Percentiles rank a stretch among this genome's conserved stretches.
Evolutionary conservation across 1,139 yeast species (phyloP).

Genomic region (Suhomyces atakaporum): DNA sequence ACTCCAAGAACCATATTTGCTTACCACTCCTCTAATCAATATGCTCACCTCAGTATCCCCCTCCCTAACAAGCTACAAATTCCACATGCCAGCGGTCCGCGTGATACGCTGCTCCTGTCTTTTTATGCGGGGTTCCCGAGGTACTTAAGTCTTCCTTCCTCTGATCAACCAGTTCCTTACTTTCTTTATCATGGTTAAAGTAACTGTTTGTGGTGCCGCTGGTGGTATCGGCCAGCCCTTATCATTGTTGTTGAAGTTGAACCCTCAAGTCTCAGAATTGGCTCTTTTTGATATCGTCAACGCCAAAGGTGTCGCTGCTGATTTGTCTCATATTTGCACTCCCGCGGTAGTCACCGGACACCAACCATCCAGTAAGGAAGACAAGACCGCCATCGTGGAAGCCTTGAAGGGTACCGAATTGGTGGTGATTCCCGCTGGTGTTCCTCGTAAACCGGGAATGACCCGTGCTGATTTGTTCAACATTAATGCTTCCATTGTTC

Average conservation of each 20-base stretch:
- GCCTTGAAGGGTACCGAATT: slow-evolving; percentile 60
- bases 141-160: neutral
- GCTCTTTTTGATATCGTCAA: slow-evolving; percentile 68
- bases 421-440: slow-evolving; percentile 80
- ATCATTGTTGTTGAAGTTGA: slow-evolving; percentile 62
- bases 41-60: no score
- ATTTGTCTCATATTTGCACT: slow-evolving; percentile 69
- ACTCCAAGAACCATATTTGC: no score
- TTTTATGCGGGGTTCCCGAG: slow-evolving; percentile 8
- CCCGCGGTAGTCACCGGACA: slow-evolving; percentile 57
- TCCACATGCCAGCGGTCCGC: no score
- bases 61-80: no score
- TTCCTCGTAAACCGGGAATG: slow-evolving; percentile 81
- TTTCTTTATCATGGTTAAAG: slow-evolving; percentile 51
- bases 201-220: slow-evolving; percentile 75
- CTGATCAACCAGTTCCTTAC: neutral
- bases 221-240: slow-evolving; percentile 83
- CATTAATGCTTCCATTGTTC: slow-evolving; percentile 69
- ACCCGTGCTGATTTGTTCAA: slow-evolving; percentile 75
- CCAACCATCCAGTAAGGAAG: slow-evolving; percentile 53
- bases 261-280: slow-evolving; percentile 55
- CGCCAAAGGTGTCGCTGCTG: slow-evolving; percentile 73
- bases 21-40: no score
- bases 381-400: slow-evolving; percentile 44
- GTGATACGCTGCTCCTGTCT: neutral